Evolutionary conservation across 257 asterid genomes (phyloP).

Genomic region (Ehretia macrophylla): DNA sequence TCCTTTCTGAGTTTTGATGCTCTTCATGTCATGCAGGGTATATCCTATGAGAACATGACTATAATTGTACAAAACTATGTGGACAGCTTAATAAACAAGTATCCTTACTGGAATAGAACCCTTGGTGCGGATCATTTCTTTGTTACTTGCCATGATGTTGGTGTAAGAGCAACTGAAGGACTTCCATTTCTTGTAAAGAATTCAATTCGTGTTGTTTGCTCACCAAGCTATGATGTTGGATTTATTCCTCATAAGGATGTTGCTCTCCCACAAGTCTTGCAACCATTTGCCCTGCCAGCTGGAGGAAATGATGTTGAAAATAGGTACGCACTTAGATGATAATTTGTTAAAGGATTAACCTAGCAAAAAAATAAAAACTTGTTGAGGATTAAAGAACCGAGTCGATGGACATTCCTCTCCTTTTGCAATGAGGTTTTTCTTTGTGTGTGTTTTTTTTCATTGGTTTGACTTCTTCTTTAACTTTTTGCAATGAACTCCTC

Average conservation of each 20-base stretch:
- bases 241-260: conserved; percentile 98
- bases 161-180: conserved; percentile 99
- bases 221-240: conserved; percentile 98
- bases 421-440: too few species aligned
- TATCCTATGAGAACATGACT: conserved; percentile 94
- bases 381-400: too few species aligned
- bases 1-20: background rate
- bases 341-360: background rate
- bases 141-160: conserved; percentile 98
- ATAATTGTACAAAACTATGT: conserved; percentile 77
- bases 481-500: too few species aligned
- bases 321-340: conserved; percentile 40
- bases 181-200: conserved; percentile 84
- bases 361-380: too few species aligned
- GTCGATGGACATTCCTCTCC: too few species aligned
- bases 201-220: conserved; percentile 96
- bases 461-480: too few species aligned
- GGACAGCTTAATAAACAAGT: conserved; percentile 69
- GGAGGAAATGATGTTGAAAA: conserved; percentile 94
- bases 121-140: conserved; percentile 97
- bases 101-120: conserved; percentile 96
- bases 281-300: conserved; percentile 96
- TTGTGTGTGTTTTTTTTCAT: too few species aligned
- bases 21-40: conserved; percentile 63
- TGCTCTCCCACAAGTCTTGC: conserved; percentile 95